Evolutionary conservation across 768 basidiomycete species (phyloP), one percentile per base, ranked within the genome.

Genomic region (Russula foetens): DNA sequence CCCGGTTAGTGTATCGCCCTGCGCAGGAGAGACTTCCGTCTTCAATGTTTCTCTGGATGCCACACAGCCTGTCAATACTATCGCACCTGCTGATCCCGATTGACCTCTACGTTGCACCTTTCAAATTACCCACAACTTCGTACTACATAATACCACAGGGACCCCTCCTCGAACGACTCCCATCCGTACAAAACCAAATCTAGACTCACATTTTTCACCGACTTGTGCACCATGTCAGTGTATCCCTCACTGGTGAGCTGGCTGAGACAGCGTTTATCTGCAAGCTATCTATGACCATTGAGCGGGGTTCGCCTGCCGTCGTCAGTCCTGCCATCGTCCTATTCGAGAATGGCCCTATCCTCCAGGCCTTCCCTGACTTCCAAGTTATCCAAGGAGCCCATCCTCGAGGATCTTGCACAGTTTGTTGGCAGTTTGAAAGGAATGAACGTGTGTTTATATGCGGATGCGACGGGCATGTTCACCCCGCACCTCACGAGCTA

Each of bases 401-500:
- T 86, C 4, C 71, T 97, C 23, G 83, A 85, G 53, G 88, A 95
- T 61, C 77, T 99, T 35, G 74, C 80, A 4, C 74, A 79, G 14
- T 98, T 98, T 73, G 84, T 86, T 8, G 91, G 92, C 64, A 84
- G 81, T 7, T 73, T 98, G 52, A 84, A 84, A 68, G 92, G 93
- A 15, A 91, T 86, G 73, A 86, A 82, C 66, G 95, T 88, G 0
- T 83, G 82, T 0, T 74, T 99, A 28, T 90, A 95, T 69, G 92
- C 96, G 7, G 86, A 84, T 68, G 81, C 92, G n/a, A 84, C 82
- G 64, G 90, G 91, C 43, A 83, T 86, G 2, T 99, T 98, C 68
- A 94, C 94, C 0, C 90, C 88, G 53, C 92, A 97, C 71, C 77
- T 99, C 38, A 94, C 94, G 26, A 89, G 88, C 66, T 97, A 96